Evolutionary conservation across 106 monocot genomes (phyloP).

Genomic region (Ottelia alismoides): DNA sequence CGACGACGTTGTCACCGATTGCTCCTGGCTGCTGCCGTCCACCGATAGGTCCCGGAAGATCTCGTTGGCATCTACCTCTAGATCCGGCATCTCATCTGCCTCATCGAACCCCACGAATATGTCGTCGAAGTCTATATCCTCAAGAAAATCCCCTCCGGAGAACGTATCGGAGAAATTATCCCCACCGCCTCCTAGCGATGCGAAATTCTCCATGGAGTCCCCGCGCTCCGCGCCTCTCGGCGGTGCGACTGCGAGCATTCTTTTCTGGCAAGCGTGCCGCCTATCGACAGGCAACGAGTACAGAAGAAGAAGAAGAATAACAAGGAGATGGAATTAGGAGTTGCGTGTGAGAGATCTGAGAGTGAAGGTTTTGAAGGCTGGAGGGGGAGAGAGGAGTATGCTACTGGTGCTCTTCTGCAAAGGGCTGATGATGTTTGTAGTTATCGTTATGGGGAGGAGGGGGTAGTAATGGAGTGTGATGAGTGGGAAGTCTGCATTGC

Average conservation of each 20-base stretch:
- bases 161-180: slow-evolving; percentile 12
- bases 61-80: no score
- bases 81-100: no score
- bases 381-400: no score
- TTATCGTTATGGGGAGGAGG: no score
- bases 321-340: not conserved
- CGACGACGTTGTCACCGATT: no score
- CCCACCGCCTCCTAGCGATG: not conserved
- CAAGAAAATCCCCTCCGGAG: slow-evolving; percentile 10
- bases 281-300: not conserved
- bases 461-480: not conserved
- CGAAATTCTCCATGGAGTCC: slow-evolving; percentile 1
- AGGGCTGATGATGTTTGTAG: no score
- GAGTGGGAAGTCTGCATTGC: not conserved
- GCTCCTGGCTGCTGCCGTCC: no score
- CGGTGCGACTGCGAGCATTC: not conserved
- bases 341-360: not conserved
- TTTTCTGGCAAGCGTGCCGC: slow-evolving; percentile 4
- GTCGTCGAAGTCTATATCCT: slow-evolving; percentile 19
- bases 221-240: not conserved
- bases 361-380: not conserved
- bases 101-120: slow-evolving; percentile 16
- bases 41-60: no score
- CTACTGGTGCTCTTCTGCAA: no score
- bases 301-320: not conserved